Percentiles rank a stretch among this genome's conserved stretches.
Evolutionary conservation across 2,329 filamentous ascomycete species (phyloP).

Genomic region (Penicillium sp.): DNA sequence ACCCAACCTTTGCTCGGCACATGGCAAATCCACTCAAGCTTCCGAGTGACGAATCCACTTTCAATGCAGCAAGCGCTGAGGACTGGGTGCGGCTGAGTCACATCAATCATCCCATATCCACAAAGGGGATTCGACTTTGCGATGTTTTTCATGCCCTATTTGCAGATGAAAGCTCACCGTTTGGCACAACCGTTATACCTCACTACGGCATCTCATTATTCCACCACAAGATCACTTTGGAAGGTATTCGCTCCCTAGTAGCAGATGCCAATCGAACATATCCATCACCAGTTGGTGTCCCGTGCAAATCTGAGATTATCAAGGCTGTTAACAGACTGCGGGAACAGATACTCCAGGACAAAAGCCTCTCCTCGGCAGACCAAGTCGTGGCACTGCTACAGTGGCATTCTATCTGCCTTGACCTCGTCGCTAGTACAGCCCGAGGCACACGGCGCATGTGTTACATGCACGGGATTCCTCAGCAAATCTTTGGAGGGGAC

Average conservation of each 20-base stretch:
- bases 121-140: not conserved
- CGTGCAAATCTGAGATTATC: not conserved
- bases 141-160: not conserved
- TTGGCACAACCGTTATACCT: not conserved
- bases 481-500: conserved; percentile 12
- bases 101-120: not conserved
- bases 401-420: conserved; percentile 13
- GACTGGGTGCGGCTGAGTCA: conserved; percentile 4
- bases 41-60: conserved; percentile 2
- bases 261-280: not conserved
- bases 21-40: conserved; percentile 4
- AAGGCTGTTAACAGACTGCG: not conserved
- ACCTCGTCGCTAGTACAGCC: conserved; percentile 6
- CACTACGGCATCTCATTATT: not conserved
- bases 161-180: not conserved
- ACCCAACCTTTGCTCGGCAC: conserved; percentile 8
- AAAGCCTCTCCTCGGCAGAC: not conserved
- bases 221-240: not conserved
- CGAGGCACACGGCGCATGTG: conserved; percentile 11
- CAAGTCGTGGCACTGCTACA: conserved; percentile 5
- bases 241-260: not conserved
- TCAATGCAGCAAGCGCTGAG: not conserved
- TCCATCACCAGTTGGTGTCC: not conserved
- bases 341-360: not conserved
- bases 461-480: conserved; percentile 4